phyloP scores from a whole-genome alignment of 257 asterid species.

The Prunella vulgaris region DNA sequence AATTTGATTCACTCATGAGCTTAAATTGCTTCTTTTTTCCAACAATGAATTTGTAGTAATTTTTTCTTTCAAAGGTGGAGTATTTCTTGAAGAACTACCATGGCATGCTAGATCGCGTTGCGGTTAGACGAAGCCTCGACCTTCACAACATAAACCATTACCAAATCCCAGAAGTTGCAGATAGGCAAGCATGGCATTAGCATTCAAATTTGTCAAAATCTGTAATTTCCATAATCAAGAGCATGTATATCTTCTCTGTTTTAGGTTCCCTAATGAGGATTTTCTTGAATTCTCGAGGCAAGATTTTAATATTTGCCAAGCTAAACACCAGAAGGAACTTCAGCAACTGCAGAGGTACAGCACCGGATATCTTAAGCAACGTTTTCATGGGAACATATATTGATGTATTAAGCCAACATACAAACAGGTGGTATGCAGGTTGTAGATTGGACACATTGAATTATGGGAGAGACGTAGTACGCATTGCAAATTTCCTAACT shows the following conservation, averaged over 20 bases:
- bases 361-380: neutral
- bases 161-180: conserved; percentile 22
- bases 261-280: conserved; percentile 32
- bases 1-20: neutral
- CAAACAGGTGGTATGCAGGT: conserved; percentile 38
- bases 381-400: neutral
- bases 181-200: conserved; percentile 22
- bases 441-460: conserved; percentile 25
- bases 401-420: neutral
- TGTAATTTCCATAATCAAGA: neutral
- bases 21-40: neutral
- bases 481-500: conserved; percentile 20
- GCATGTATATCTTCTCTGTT: neutral
- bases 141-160: conserved; percentile 19
- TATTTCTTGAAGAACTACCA: conserved; percentile 30
- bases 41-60: neutral
- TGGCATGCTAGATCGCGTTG: conserved; percentile 22
- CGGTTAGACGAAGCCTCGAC: conserved; percentile 25
- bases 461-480: conserved; percentile 21
- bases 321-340: conserved; percentile 36
- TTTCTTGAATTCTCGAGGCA: conserved; percentile 19
- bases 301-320: conserved; percentile 41
- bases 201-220: neutral
- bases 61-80: conserved; percentile 28
- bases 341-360: conserved; percentile 33